Evolutionary conservation across 2,329 filamentous ascomycete species (phyloP).

Genomic region (Colletotrichum eremochloae): DNA sequence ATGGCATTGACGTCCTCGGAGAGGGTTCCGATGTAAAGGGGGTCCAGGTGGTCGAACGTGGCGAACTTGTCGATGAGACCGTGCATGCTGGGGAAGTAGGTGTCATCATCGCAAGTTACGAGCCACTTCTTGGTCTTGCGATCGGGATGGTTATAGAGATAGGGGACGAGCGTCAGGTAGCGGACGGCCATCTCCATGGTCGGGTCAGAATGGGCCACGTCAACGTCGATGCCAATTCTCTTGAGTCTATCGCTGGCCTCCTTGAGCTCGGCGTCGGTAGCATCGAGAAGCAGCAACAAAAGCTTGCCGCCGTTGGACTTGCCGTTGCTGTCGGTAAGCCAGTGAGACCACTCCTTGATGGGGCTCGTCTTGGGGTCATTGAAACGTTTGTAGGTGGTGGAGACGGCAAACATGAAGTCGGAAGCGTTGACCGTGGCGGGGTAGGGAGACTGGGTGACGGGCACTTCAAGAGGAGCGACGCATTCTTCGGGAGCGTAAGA

Average conservation of each 20-base stretch:
- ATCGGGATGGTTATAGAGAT: constrained; percentile 65
- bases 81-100: constrained; percentile 73
- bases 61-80: constrained; percentile 64
- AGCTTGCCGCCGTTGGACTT: constrained; percentile 70
- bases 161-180: constrained; percentile 68
- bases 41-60: constrained; percentile 64
- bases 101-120: constrained; percentile 74
- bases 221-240: constrained; percentile 66
- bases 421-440: constrained; percentile 66
- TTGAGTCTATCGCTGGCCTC: constrained; percentile 62
- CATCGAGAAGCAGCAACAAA: constrained; percentile 66
- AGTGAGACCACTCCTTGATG: constrained; percentile 71
- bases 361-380: constrained; percentile 64
- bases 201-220: constrained; percentile 68
- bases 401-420: constrained; percentile 71
- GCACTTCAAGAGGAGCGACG: constrained; percentile 62
- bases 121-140: constrained; percentile 68
- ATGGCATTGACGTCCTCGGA: constrained; percentile 73
- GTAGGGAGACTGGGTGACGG: constrained; percentile 64
- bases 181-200: constrained; percentile 69
- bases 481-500: constrained; percentile 59
- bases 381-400: constrained; percentile 69
- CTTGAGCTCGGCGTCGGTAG: constrained; percentile 63
- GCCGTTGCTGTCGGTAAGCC: constrained; percentile 69
- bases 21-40: constrained; percentile 72